A percentile compares a stretch with the other conserved stretches of the same genome.
These are phyloP conservation scores for Aspergillus novoparasiticus DNA, from an alignment of 2,329 filamentous ascomycete genomes.

Conservation along the genomic window DNA sequence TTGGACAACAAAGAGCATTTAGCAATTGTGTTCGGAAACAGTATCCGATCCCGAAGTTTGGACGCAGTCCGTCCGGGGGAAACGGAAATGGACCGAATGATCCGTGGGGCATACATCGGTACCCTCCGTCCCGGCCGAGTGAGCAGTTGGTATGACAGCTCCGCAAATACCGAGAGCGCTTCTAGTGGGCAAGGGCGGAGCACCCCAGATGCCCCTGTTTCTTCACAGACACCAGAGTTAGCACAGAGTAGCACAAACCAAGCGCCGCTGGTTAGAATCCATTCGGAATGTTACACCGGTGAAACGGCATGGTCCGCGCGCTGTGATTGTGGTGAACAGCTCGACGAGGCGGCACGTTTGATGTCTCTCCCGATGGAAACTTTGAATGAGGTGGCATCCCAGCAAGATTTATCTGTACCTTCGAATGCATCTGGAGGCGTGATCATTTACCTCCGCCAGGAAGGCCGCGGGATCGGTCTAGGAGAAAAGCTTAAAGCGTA, in stretches of 20 bases:
- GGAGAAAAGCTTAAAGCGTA: slow-evolving; percentile 97
- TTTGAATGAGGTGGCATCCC: slow-evolving; percentile 30
- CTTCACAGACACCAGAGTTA: slow-evolving; percentile 15
- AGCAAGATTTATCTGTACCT: slow-evolving; percentile 37
- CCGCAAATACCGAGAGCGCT: slow-evolving; percentile 18
- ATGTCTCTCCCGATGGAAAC: slow-evolving; percentile 70
- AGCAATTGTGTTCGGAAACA: slow-evolving; percentile 91
- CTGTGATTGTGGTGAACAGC: slow-evolving; percentile 96
- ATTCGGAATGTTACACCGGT: slow-evolving; percentile 97
- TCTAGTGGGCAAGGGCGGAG: background rate
- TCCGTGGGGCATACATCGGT: slow-evolving; percentile 88
- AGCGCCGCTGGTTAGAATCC: slow-evolving; percentile 84
- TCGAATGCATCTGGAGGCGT: slow-evolving; percentile 72
- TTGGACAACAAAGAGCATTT: slow-evolving; percentile 94
- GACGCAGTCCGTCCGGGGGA: slow-evolving; percentile 49
- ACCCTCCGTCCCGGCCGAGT: slow-evolving; percentile 83
- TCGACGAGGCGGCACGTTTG: slow-evolving; percentile 91
- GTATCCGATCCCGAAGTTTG: slow-evolving; percentile 72
- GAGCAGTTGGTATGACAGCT: slow-evolving; percentile 65
- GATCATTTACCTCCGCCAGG: slow-evolving; percentile 93
- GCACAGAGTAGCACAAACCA: slow-evolving; percentile 25
- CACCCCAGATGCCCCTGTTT: slow-evolving; percentile 13
- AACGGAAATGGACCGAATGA: slow-evolving; percentile 70
- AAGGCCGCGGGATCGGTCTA: slow-evolving; percentile 91
- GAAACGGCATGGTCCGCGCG: slow-evolving; percentile 98